Evolutionary conservation across 2,329 filamentous ascomycete species (phyloP), one percentile per base, ranked within the genome.

Genomic region (Aaosphaeria arxii): DNA sequence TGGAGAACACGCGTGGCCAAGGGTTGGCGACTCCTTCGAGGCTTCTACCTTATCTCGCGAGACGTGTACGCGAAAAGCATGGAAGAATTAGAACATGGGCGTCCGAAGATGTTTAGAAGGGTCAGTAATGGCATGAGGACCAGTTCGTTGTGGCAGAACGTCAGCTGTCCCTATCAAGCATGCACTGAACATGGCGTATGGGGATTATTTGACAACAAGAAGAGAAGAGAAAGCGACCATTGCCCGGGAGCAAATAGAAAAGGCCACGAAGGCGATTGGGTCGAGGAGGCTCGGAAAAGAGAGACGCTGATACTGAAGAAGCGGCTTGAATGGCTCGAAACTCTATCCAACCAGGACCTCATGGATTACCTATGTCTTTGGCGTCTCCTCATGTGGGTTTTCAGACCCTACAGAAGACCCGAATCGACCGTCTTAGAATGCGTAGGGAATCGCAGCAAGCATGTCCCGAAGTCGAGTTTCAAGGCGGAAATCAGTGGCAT

Each of bases 121-220:
- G 46, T 54, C 28, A 51, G 51, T 29, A 47, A 45, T n/a, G 55
- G 54, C 4, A 44, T 58, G 31, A 40, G 47, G 11, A 48, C 42
- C 5, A 56, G 42, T 47, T 46, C 52, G 11, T 33, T 54, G 13
- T 58, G 55, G 55, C 53, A 58, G 46, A 43, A 44, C 1, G 47
- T 58, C 3, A 47, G 50, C 4, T 58, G 55, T 43, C 49, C 52
- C 13, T 58, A 58, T 42, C 43, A 50, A 6, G 51, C 42, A 7
- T 54, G 55, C 30, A 54, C 47, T 17, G 55, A 58, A 41, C 53
- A 56, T 35, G 55, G 49, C 4, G 46, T 54, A 28, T 52, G 47
- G 38, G 41, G 50, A 7, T 17, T 58, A 0, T 58, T 56, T 40
- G 47, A 32, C 11, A 11, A n/a, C 11, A 24, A 3, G 41, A 44